These are phyloP conservation scores for Goffeauzyma gilvescens DNA, from an alignment of 768 basidiomycete species.

Conservation along the genomic window DNA sequence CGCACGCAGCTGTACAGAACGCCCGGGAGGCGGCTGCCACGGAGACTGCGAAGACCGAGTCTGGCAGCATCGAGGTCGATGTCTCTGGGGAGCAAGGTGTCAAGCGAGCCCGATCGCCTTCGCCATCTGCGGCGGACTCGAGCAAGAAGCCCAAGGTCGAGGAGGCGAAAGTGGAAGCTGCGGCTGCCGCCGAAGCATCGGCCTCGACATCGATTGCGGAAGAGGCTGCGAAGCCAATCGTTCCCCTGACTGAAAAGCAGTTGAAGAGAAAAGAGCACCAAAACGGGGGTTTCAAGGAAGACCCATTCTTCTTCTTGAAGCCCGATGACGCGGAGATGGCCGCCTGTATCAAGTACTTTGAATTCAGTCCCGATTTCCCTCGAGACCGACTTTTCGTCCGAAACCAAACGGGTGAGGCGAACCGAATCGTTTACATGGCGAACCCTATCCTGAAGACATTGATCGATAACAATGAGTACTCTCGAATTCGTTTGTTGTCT, in stretches of 20 bases:
- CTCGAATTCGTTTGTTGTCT: conserved; percentile 63
- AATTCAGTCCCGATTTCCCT: conserved; percentile 54
- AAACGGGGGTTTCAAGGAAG: conserved; percentile 52
- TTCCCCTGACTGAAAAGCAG: conserved; percentile 14
- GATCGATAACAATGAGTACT: conserved; percentile 61
- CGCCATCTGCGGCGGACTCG: conserved; percentile 6
- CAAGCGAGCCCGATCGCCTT: conserved; percentile 23
- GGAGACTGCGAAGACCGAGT: not conserved
- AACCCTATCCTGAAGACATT: conserved; percentile 70
- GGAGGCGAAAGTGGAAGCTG: conserved; percentile 6
- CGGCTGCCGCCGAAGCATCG: conserved; percentile 6
- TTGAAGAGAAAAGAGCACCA: conserved; percentile 18
- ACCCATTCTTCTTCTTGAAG: conserved; percentile 67
- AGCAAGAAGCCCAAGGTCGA: conserved; percentile 9
- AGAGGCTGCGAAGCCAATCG: conserved; percentile 16
- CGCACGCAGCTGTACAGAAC: not conserved
- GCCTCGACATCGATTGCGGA: conserved; percentile 17
- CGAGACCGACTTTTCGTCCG: conserved; percentile 61
- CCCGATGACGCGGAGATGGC: conserved; percentile 51
- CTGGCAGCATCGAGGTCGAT: not conserved
- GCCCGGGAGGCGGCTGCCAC: not conserved
- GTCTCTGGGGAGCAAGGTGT: conserved; percentile 1
- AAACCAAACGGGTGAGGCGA: conserved; percentile 41
- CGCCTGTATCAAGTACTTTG: conserved; percentile 45
- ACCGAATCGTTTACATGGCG: conserved; percentile 66